These are phyloP conservation scores for Grigorovia humatica DNA, from an alignment of 805 yeast genomes.

Conservation along the genomic window DNA sequence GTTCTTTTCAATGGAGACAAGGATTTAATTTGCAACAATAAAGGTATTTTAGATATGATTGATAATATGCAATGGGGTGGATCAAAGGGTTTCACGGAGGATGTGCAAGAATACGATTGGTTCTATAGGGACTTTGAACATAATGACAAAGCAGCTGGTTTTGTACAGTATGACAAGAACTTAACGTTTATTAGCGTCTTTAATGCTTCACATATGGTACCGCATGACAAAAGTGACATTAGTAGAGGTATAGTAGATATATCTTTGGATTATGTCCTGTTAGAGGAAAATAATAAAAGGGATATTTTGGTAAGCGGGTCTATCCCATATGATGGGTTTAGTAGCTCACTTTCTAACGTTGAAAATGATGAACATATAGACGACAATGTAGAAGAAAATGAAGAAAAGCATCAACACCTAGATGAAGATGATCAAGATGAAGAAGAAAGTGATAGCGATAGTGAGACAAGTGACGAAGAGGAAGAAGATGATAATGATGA, in stretches of 20 bases:
- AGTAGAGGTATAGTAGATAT: conserved; percentile 63
- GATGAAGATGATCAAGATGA: conserved; percentile 37
- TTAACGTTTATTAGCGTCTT: conserved; percentile 64
- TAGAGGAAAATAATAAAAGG: conserved; percentile 43
- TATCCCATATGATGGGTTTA: conserved; percentile 34
- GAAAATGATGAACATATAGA: conserved; percentile 36
- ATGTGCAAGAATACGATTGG: conserved; percentile 33
- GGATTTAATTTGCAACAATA: conserved; percentile 79
- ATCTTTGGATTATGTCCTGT: conserved; percentile 38
- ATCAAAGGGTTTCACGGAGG: conserved; percentile 27
- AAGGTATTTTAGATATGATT: conserved; percentile 64
- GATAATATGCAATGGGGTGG: conserved; percentile 57
- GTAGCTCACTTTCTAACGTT: conserved; percentile 35
- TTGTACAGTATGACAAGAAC: conserved; percentile 49
- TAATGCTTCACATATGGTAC: conserved; percentile 90
- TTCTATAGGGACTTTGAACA: conserved; percentile 14
- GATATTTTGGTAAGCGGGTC: conserved; percentile 32
- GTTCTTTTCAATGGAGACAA: conserved; percentile 77
- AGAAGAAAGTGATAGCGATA: conserved; percentile 33
- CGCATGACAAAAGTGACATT: conserved; percentile 63
- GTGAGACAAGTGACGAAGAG: conserved; percentile 6
- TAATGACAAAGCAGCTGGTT: conserved; percentile 34
- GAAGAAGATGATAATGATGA: conserved; percentile 5
- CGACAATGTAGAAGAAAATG: conserved; percentile 7
- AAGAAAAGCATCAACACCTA: conserved; percentile 8